Base-by-base conservation (phyloP, 257 asterid genomes). In the Parsonsia alboflavescens region DNA sequence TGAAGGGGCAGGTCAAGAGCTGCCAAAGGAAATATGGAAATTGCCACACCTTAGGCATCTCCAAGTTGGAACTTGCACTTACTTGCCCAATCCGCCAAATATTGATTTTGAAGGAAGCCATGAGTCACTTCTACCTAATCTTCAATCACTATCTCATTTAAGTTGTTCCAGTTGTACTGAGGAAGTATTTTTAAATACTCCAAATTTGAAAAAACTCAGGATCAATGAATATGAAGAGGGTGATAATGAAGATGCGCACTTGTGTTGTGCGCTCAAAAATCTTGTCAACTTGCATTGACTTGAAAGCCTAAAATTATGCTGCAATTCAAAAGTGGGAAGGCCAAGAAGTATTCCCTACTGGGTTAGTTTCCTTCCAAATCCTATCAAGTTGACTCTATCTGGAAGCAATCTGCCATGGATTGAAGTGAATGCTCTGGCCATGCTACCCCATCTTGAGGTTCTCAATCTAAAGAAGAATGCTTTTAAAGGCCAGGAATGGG, bases 401-500 rank as follows among this genome's bases (percentile, higher is more conserved):
- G 70, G 70, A 16, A 16, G 64, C 36, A 4, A n/a, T 45, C 39
- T 75, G 6, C 61, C 74, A 0, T 76, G 80, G 78, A 41, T 44
- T 26, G 24, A 64, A n/a, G 65, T 76, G 62, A 57, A 56, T 2
- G 17, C 48, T 16, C 24, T 76, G 8, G 78, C 78, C 6, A 21
- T 9, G 24, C 46, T 76, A 45, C 80, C 81, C 5, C 45, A 58
- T 26, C 81, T 80, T 45, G 80, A 76, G 57, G 68, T 22, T n/a
- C 75, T 80, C 15, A 80, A 80, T 26, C 41, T 80, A 8, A 45
- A 21, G 52, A 6, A 36, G 28, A 2, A 73, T 41, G 75, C 67
- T 8, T 80, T 72, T 24, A 3, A 7, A 5, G 84, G 81, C 1
- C 22, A 45, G 1, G 62, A 56, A 12, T 79, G 86, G 81, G 79